Base-by-base conservation (phyloP, 23 red algal species). In the Agarophyton chilense region DNA sequence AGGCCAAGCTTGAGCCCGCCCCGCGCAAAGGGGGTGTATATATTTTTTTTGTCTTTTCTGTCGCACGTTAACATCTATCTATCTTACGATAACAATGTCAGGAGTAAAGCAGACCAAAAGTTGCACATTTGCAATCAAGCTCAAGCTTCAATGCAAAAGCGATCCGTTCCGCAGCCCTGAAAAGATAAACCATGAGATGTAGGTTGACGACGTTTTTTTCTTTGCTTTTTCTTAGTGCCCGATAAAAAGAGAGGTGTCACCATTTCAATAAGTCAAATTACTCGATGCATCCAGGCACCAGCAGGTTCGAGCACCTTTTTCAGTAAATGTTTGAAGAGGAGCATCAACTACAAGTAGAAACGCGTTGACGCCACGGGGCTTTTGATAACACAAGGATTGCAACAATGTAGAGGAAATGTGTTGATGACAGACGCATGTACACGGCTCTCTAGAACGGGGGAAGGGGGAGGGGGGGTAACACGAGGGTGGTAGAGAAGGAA, bases 31-130 rank as follows among this genome's bases (percentile, higher is more conserved):
- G 43, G 6, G 77, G 56, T 18, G 24, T 44, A 68, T 86, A 86
- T 76, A 51, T 86, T 86, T 86, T 86, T 81, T 81, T 65, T 86
- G 26, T 86, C 55, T 86, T 86, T 86, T 62, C 81, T 67, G 41
- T 68, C 50, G 81, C 81, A 86, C 81, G 1, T 41, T 1, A 58
- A 52, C 77, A n/a, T n/a, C n/a, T n/a, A 78, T 41, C 51, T 51
- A 52, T 74, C 34, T 28, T n/a, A 42, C 64, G 64, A 36, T 39
- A 58, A 58, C 2, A 0, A 28, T 28, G 14, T 28, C 11, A 58
- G 24, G 55, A 58, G 29, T 58, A 7, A 58, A 21, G 12, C 8
- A 58, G 7, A 4, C 8, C 9, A 58, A 58, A 25, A 21, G 22
- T 11, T 58, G 55, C 7, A 2, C 22, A 3, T 11, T 6, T 28